phyloP scores from a whole-genome alignment of 805 yeast genomes.

The Cyberlindnera misumaiensis region DNA sequence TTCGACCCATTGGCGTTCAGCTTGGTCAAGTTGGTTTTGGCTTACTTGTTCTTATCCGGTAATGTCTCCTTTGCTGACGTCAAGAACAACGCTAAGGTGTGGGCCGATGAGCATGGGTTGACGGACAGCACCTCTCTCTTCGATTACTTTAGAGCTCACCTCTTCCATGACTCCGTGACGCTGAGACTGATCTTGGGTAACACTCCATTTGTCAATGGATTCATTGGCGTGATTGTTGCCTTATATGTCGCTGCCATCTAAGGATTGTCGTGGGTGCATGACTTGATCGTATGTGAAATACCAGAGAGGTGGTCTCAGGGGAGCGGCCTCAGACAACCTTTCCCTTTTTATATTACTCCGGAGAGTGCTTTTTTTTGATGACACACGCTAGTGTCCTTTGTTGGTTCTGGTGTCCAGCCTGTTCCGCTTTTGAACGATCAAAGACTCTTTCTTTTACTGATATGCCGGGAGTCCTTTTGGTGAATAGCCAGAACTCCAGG shows the following conservation, averaged over 20 bases:
- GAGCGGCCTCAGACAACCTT: too few relatives aligned
- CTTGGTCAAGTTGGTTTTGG: slow-evolving; percentile 37
- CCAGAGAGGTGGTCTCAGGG: too few relatives aligned
- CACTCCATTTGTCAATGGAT: slow-evolving; percentile 26
- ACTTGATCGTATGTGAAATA: too few relatives aligned
- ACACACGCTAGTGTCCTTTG: too few relatives aligned
- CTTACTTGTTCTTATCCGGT: slow-evolving; percentile 28
- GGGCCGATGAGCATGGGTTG: slow-evolving; percentile 24
- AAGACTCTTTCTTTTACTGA: neutral
- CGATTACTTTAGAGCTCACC: slow-evolving; percentile 15
- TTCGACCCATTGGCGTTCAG: slow-evolving; percentile 52
- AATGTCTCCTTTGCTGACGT: slow-evolving; percentile 23
- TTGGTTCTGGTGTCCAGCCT: too few relatives aligned
- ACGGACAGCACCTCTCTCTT: slow-evolving; percentile 11
- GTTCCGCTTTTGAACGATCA: neutral
- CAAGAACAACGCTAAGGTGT: slow-evolving; percentile 22
- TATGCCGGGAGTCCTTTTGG: too few relatives aligned
- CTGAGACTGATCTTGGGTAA: slow-evolving; percentile 27
- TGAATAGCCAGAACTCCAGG: too few relatives aligned
- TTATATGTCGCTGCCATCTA: slow-evolving; percentile 24
- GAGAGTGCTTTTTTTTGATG: neutral
- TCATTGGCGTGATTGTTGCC: slow-evolving; percentile 27
- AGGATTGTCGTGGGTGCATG: neutral
- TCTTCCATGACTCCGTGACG: slow-evolving; percentile 20
- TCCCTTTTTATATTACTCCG: neutral